Evolutionary conservation across 2,329 filamentous ascomycete species (phyloP).

Genomic region (Xylariaceae sp.): DNA sequence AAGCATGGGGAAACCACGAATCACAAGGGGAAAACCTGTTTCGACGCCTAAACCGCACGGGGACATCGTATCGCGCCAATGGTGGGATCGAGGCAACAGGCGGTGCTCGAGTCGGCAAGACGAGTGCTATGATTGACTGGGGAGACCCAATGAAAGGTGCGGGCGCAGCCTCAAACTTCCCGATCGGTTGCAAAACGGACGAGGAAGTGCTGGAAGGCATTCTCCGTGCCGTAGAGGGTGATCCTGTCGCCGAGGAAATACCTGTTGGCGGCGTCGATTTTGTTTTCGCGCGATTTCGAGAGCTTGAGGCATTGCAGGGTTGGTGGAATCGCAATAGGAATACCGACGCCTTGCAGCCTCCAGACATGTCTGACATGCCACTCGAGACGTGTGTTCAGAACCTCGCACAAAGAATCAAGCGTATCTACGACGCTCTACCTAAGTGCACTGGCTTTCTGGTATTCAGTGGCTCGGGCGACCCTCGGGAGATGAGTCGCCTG

Average conservation of each 20-base stretch:
- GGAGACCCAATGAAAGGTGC: constrained; percentile 72
- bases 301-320: constrained; percentile 68
- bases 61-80: constrained; percentile 66
- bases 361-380: constrained; percentile 36
- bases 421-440: constrained; percentile 64
- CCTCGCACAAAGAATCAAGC: constrained; percentile 56
- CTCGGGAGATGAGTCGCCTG: constrained; percentile 68
- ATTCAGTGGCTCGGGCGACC: constrained; percentile 70
- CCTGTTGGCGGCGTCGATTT: constrained; percentile 68
- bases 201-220: constrained; percentile 62
- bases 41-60: constrained; percentile 73
- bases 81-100: constrained; percentile 63
- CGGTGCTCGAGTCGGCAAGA: constrained; percentile 62
- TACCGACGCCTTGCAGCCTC: constrained; percentile 41
- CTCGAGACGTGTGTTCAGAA: constrained; percentile 55
- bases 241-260: constrained; percentile 62
- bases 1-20: constrained; percentile 81
- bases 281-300: constrained; percentile 69
- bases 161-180: constrained; percentile 60
- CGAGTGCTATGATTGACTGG: constrained; percentile 85
- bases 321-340: constrained; percentile 69
- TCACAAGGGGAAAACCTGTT: constrained; percentile 87
- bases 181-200: constrained; percentile 64
- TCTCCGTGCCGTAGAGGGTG: constrained; percentile 64
- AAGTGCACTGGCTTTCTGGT: constrained; percentile 70